Base-by-base conservation (phyloP, 352 stramenopile species). In the Pythium diclinum region DNA sequence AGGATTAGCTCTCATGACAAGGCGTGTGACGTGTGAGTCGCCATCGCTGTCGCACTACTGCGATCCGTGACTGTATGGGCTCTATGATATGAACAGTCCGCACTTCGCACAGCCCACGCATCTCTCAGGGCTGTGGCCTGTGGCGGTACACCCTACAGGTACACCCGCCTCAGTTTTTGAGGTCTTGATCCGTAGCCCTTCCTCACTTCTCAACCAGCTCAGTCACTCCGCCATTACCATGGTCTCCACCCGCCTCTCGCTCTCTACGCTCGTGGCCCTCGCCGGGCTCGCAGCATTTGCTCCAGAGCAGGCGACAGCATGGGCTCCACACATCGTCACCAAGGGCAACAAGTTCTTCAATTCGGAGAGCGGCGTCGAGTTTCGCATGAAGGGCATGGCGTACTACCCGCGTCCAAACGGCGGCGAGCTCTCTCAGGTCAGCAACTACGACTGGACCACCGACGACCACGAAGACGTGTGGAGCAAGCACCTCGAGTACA, bases 311-410 rank as follows among this genome's bases (percentile, higher is more conserved):
- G 38, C 38, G 38, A 46, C 38, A 7, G 38, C 38, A 3, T 46
- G 38, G 38, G 38, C 14, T 3, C 38, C 33, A 6, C 33, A 38
- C 33, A 68, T 92, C 16, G 69, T 87, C 14, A 61, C 79, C 49
- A 88, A 91, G 63, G 80, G 81, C 63, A 89, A 87, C 75, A 87
- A 85, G 57, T 85, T 89, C 56, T 91, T 91, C 56, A 67, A 90
- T 65, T 79, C 71, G 17, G 61, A 67, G 0, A 81, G 69, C 0
- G 75, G 74, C 0, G 53, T 76, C 58, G 78, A 91, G 57, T 83
- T 93, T 67, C 77, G 78, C 17, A 77, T 91, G 30, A 79, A 81
- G 56, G 85, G 85, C 42, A 85, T 91, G 69, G 80, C 75, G 10
- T 91, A 91, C 68, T 91, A 86, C 65, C 81, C 82, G 16, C 76